Evolutionary conservation across 257 asterid species (phyloP).

Genomic region (Solanum sitiens): DNA sequence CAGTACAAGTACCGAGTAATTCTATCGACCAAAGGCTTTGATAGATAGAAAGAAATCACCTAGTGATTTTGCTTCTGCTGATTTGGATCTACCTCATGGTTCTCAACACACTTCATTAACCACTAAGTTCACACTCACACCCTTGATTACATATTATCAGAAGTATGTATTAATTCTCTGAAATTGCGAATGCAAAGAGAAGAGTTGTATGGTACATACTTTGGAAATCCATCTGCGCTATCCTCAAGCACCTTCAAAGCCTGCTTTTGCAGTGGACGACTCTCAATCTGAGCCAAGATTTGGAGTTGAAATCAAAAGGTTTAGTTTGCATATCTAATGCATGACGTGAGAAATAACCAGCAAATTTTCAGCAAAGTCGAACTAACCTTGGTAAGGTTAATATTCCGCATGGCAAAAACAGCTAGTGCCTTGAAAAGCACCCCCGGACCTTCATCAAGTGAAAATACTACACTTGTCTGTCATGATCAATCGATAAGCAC

Average conservation of each 20-base stretch:
- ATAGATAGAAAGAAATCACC: background rate
- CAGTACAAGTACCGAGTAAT: background rate
- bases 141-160: background rate
- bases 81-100: background rate
- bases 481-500: background rate
- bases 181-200: background rate
- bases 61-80: background rate
- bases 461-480: slow-evolving; percentile 97
- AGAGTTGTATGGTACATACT: slow-evolving; percentile 25
- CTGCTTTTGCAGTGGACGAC: slow-evolving; percentile 89
- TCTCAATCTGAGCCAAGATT: slow-evolving; percentile 61
- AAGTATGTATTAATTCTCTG: background rate
- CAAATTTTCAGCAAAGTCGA: background rate
- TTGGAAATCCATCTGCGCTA: slow-evolving; percentile 43
- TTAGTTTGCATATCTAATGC: background rate
- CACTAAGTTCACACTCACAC: background rate
- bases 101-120: background rate
- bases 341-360: background rate
- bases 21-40: background rate
- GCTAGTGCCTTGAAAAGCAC: slow-evolving; percentile 97
- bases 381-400: slow-evolving; percentile 88
- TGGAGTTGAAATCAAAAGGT: background rate
- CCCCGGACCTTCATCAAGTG: slow-evolving; percentile 99
- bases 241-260: slow-evolving; percentile 59
- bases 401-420: slow-evolving; percentile 86